Evolutionary conservation across 1,284 basidiomycete genomes (phyloP), one percentile per base, ranked within the genome.

Genomic region (Trichosporon sp.): DNA sequence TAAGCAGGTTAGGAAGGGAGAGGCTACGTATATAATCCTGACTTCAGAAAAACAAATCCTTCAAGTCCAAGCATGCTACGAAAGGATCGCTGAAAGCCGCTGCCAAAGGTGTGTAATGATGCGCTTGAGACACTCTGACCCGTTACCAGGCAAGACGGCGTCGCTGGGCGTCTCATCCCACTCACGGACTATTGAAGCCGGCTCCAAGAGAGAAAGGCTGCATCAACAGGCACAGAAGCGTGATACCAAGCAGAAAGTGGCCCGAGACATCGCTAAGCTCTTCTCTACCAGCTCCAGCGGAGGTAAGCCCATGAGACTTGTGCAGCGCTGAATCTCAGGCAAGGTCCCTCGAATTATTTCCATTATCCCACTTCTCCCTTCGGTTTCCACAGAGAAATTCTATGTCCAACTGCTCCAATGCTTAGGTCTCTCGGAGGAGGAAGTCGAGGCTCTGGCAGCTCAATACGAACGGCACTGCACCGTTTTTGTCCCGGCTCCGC

Each of bases 21-120:
- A n/a, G n/a, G n/a, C n/a, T n/a, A n/a, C n/a, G n/a, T n/a, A 4
- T 44, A 4, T 23, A 19, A 31, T 19, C 7, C 49, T 40, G 14
- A 27, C 23, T 46, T 57, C 60, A 93, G 90, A 82, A 86, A 83
- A 95, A 96, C 79, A 96, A 96, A 77, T 69, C 85, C 1, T 95
- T 91, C 84, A 95, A 95, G 78, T 91, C 90, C 1, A 89, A 88
- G 74, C 92, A 96, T 83, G 86, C 92, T 0, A 86, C 90, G 4
- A 95, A 95, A 79, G 87, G 70, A 8, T 85, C 88, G 0, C 74
- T 92, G 54, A 92, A 90, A 77, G 88, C 91, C 49, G 85, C 86
- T 44, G 87, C 90, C 14, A 95, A 94, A 83, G 92, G 92, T 88
- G 36, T 54, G 79, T 69, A 33, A 32, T 13, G 31, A 8, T 19